phyloP scores from a whole-genome alignment of 371 early-diverging fungal species.

The Lichtheimia corymbifera region DNA sequence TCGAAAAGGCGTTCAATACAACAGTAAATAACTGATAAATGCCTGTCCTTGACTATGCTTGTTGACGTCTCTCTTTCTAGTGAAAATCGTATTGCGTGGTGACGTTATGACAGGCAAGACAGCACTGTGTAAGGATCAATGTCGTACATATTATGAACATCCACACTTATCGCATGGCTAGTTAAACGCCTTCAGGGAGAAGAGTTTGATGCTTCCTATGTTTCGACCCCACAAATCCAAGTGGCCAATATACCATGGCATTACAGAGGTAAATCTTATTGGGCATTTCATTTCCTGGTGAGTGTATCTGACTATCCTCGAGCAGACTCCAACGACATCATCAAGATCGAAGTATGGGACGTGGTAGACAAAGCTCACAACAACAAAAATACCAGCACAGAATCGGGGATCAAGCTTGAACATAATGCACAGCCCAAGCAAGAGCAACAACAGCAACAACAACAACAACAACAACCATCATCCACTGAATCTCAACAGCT shows the following conservation, averaged over 20 bases:
- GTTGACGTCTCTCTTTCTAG: slow-evolving; percentile 26
- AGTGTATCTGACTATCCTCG: neutral
- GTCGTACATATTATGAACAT: neutral
- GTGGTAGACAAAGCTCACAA: slow-evolving; percentile 64
- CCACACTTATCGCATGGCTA: slow-evolving; percentile 15
- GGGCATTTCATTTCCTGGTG: neutral
- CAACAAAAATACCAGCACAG: slow-evolving; percentile 18
- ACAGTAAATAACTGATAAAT: slow-evolving; percentile 32
- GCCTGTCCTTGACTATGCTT: neutral
- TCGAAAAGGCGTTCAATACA: slow-evolving; percentile 58
- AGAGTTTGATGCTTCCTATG: slow-evolving; percentile 51
- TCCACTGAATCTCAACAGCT: slow-evolving; percentile 15
- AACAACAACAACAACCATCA: slow-evolving; percentile 1
- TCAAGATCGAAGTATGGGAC: slow-evolving; percentile 74
- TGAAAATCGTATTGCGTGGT: slow-evolving; percentile 69
- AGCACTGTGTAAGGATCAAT: slow-evolving; percentile 52
- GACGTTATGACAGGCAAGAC: slow-evolving; percentile 71
- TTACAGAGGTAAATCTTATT: slow-evolving; percentile 47
- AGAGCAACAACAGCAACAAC: slow-evolving; percentile 6
- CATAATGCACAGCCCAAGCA: slow-evolving; percentile 23
- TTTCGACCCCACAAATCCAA: slow-evolving; percentile 64
- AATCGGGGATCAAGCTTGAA: slow-evolving; percentile 44
- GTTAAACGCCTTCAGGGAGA: slow-evolving; percentile 63
- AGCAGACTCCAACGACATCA: slow-evolving; percentile 58
- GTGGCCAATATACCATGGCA: slow-evolving; percentile 72